phyloP scores from a whole-genome alignment of 202 grass and related monocot species.

The Panicum hallii region DNA sequence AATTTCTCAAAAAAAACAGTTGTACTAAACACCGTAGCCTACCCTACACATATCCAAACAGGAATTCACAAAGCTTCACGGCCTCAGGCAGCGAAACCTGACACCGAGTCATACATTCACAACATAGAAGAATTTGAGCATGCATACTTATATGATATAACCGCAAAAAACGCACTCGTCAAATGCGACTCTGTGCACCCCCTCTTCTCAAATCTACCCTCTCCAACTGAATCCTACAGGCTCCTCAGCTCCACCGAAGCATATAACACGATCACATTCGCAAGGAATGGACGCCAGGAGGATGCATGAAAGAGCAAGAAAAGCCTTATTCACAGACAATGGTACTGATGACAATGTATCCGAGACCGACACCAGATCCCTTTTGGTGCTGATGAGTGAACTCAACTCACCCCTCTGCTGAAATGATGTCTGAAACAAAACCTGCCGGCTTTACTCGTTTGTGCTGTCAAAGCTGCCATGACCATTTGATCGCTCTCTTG shows the following conservation, averaged over 20 bases:
- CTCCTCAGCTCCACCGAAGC: constrained; percentile 31
- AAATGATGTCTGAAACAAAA: neutral
- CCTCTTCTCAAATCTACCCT: constrained; percentile 27
- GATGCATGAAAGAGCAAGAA: constrained; percentile 45
- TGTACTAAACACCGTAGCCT: constrained; percentile 47
- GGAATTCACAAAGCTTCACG: constrained; percentile 36
- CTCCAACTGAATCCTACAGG: constrained; percentile 40
- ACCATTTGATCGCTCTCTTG: constrained; percentile 53
- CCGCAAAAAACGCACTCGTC: constrained; percentile 13
- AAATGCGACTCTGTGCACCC: constrained; percentile 28
- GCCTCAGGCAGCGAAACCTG: neutral
- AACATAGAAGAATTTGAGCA: constrained; percentile 33
- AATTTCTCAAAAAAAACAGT: neutral
- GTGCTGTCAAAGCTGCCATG: constrained; percentile 79
- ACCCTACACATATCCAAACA: constrained; percentile 29
- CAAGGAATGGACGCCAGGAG: constrained; percentile 47
- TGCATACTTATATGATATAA: constrained; percentile 28
- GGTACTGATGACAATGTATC: neutral
- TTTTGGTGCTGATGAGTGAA: constrained; percentile 34
- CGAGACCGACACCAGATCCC: constrained; percentile 13
- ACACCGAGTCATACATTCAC: constrained; percentile 18
- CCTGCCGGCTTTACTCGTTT: constrained; percentile 60
- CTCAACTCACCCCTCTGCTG: constrained; percentile 30
- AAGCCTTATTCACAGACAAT: constrained; percentile 62
- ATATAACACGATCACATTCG: constrained; percentile 47